Conservation (phyloP, 1,284 basidiomycete species). For the Boletus sp. region DNA sequence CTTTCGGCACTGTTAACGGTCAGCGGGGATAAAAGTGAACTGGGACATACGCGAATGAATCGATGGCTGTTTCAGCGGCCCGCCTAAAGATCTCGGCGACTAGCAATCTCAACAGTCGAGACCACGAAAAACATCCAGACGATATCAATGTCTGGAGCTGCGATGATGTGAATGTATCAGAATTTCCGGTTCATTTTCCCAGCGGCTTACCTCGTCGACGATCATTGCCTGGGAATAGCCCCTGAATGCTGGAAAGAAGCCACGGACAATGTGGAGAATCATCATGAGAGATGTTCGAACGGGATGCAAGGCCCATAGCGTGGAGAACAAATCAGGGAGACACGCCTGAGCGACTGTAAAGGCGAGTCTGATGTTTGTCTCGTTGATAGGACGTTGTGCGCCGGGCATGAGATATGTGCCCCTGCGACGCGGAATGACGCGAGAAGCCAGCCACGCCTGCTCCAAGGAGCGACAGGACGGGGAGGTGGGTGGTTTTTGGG, state of each 20-base stretch:
- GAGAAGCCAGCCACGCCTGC: slow-evolving; percentile 63
- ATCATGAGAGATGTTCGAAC: slow-evolving; percentile 62
- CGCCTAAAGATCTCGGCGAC: slow-evolving; percentile 61
- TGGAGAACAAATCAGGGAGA: slow-evolving; percentile 50
- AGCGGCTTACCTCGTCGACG: slow-evolving; percentile 64
- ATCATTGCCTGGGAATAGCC: slow-evolving; percentile 80
- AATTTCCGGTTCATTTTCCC: neutral
- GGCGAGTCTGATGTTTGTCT: slow-evolving; percentile 54
- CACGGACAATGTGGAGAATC: slow-evolving; percentile 61
- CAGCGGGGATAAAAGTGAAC: slow-evolving; percentile 16
- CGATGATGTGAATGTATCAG: slow-evolving; percentile 12
- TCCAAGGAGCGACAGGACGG: slow-evolving; percentile 39
- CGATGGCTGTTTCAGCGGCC: slow-evolving; percentile 60
- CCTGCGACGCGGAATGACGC: slow-evolving; percentile 43
- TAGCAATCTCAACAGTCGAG: slow-evolving; percentile 51
- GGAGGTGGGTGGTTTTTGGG: slow-evolving; percentile 14
- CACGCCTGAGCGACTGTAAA: slow-evolving; percentile 50
- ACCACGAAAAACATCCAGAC: slow-evolving; percentile 63
- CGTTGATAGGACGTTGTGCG: slow-evolving; percentile 56
- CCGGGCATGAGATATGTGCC: slow-evolving; percentile 56
- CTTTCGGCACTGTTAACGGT: slow-evolving; percentile 36
- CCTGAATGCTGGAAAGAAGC: slow-evolving; percentile 71
- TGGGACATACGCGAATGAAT: slow-evolving; percentile 63
- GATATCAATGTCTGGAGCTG: slow-evolving; percentile 65
- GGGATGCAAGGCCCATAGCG: slow-evolving; percentile 66